Conservation (phyloP, 2,329 filamentous ascomycete species). For the Penicillium sp. region DNA sequence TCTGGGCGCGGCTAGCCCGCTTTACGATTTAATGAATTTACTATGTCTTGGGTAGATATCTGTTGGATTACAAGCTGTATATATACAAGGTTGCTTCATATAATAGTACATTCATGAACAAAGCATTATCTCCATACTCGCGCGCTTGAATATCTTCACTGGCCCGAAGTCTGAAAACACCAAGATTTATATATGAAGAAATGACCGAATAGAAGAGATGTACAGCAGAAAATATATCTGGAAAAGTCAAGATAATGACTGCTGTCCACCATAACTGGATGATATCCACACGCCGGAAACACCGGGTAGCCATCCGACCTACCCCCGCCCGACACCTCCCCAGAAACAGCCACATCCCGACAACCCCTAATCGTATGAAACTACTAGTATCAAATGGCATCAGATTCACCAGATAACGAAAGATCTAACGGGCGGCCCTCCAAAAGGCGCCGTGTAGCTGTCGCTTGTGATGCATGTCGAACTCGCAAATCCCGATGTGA, state of each 20-base stretch:
- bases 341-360: background rate
- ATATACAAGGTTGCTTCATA: background rate
- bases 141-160: background rate
- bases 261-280: background rate
- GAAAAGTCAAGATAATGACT: background rate
- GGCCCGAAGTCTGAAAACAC: background rate
- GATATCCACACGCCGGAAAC: background rate
- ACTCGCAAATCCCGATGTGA: slow-evolving; percentile 44
- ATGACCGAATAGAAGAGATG: background rate
- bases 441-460: slow-evolving; percentile 39
- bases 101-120: background rate
- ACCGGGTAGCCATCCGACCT: background rate
- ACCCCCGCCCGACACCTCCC: background rate
- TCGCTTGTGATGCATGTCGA: slow-evolving; percentile 41
- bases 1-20: background rate
- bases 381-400: background rate
- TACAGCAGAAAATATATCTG: background rate
- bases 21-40: background rate
- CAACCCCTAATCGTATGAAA: background rate
- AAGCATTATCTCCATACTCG: background rate
- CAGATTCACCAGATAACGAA: background rate
- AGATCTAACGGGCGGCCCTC: background rate
- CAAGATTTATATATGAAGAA: background rate
- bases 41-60: background rate
- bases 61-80: background rate